These are phyloP conservation scores for Prunella vulgaris DNA, from an alignment of 257 asterid genomes.

Conservation along the genomic window DNA sequence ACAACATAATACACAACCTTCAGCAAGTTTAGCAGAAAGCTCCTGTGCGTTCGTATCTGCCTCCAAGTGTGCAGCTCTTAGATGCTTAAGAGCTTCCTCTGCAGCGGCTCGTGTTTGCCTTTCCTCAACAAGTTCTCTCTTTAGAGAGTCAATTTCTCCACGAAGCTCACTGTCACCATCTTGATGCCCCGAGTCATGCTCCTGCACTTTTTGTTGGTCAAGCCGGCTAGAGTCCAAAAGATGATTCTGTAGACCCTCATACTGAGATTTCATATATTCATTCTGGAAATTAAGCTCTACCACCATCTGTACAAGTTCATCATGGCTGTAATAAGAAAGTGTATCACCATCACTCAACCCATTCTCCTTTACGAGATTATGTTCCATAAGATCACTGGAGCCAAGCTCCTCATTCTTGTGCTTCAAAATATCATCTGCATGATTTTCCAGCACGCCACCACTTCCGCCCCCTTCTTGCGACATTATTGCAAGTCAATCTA, in stretches of 20 bases:
- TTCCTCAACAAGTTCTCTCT: constrained; percentile 72
- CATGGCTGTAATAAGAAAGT: constrained; percentile 36
- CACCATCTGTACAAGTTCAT: constrained; percentile 66
- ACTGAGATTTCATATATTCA: constrained; percentile 81
- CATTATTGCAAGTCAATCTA: constrained; percentile 31
- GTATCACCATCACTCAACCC: constrained; percentile 26
- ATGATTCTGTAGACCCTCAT: constrained; percentile 47
- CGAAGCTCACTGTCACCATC: constrained; percentile 41
- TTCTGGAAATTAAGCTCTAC: constrained; percentile 78
- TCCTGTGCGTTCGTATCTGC: constrained; percentile 78
- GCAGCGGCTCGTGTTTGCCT: constrained; percentile 81
- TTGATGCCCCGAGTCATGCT: constrained; percentile 19
- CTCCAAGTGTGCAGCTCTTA: constrained; percentile 60
- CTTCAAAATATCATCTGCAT: constrained; percentile 26
- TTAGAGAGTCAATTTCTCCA: constrained; percentile 60
- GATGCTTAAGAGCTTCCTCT: constrained; percentile 88
- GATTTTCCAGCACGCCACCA: constrained; percentile 36
- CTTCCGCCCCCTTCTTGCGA: constrained; percentile 40
- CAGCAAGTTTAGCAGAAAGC: constrained; percentile 67
- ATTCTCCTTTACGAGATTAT: constrained; percentile 39
- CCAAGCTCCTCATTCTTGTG: constrained; percentile 36
- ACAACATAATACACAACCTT: constrained; percentile 63
- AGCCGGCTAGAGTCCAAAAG: constrained; percentile 25
- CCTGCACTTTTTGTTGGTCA: constrained; percentile 28
- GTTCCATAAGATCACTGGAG: constrained; percentile 26